Conservation (phyloP, 306 rosid genomes). For the Trifolium fragiferum region DNA sequence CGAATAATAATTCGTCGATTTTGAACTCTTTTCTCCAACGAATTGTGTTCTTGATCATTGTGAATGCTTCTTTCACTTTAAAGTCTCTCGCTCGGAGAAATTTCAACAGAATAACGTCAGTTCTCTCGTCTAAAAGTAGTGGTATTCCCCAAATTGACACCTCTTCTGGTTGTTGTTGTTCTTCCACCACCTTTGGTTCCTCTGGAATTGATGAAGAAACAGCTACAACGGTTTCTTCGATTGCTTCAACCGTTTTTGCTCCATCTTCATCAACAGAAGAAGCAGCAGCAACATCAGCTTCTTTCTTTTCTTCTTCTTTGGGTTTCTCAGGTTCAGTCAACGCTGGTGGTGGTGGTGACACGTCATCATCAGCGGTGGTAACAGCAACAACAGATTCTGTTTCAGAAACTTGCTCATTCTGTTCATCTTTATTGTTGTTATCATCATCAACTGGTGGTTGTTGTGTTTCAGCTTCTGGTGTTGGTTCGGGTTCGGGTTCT, state of each 20-base stretch:
- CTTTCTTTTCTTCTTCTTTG: conserved; percentile 26
- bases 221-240: conserved; percentile 63
- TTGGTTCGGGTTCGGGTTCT: conserved; percentile 28
- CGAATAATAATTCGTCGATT: conserved; percentile 54
- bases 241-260: conserved; percentile 70
- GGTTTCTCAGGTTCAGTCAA: not conserved
- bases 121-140: conserved; percentile 61
- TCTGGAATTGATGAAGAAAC: conserved; percentile 33
- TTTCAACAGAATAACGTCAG: conserved; percentile 67
- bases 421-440: not conserved
- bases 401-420: conserved; percentile 18
- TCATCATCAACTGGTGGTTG: not conserved
- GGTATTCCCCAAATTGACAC: conserved; percentile 70
- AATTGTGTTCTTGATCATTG: conserved; percentile 74
- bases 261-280: conserved; percentile 56
- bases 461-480: not conserved
- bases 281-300: conserved; percentile 23
- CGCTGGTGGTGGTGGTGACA: not conserved
- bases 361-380: not conserved
- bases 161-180: conserved; percentile 44
- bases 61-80: conserved; percentile 65
- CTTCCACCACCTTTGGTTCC: conserved; percentile 11
- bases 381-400: conserved; percentile 16
- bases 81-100: conserved; percentile 76
- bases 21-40: conserved; percentile 67